Base-by-base conservation (phyloP, 495 filamentous ascomycete genomes). In the Podospora anserina region DNA sequence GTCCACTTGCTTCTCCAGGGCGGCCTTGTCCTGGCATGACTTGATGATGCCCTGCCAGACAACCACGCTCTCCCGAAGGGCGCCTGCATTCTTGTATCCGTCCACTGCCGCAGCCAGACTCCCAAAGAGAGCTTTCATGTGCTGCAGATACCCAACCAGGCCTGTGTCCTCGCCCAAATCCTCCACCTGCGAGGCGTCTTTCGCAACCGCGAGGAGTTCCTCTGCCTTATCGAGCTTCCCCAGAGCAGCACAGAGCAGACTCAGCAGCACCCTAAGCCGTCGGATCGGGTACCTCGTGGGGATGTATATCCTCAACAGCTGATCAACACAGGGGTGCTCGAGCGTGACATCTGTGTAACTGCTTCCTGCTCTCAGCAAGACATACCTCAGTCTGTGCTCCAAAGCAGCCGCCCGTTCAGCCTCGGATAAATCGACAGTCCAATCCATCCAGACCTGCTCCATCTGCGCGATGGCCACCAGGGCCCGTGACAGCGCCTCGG, bases 1-100 rank as follows among this genome's bases (percentile, higher is more conserved):
- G 64, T 91, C 88, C 49, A 96, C 75, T n/a, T 78, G 77, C 13
- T 75, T 73, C n/a, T 82, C 66, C 19, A 96, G 72, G 1, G 85
- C 79, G 11, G 80, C 71, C 74, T 78, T 82, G 58, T 85, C 82
- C 20, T 77, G 65, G 61, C 85, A 86, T 59, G 76, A 66, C 23
- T 82, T 79, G 23, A 87, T 32, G 20, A 90, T 81, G 3, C 76
- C 65, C 62, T 82, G 83, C 89, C 88, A 92, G 0, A 69, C 71
- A 32, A 5, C 5, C 68, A 66, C 6, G 90, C 68, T 16, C 49
- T 77, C 64, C 54, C 86, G 81, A 0, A 95, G 69, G 0, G 82
- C 72, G 11, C 80, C 74, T 3, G 83, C 66, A 44, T 82, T 76
- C 3, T 87, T 82, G 59, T 82, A 76, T 0, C 79, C 80, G 39